phyloP scores from a whole-genome alignment of 805 yeast species.

The Yamadazyma olivae region DNA sequence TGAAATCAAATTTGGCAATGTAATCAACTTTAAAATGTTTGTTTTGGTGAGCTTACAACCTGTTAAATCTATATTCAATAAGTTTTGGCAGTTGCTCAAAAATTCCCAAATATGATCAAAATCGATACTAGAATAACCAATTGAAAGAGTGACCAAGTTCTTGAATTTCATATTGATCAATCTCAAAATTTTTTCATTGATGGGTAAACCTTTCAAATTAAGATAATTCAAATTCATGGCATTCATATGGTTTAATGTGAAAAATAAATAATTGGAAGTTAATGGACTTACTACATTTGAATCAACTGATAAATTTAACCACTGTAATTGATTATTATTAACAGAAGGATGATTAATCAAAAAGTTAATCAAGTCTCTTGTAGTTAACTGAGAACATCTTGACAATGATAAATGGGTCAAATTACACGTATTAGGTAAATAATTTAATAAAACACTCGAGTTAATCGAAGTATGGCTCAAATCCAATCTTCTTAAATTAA shows the following conservation, averaged over 20 bases:
- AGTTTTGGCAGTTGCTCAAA: constrained; percentile 21
- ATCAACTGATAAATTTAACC: constrained; percentile 68
- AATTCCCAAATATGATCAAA: constrained; percentile 36
- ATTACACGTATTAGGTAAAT: constrained; percentile 53
- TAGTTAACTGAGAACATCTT: constrained; percentile 58
- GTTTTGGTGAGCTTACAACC: constrained; percentile 61
- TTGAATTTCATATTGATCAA: constrained; percentile 39
- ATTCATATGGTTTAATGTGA: constrained; percentile 41
- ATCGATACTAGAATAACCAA: constrained; percentile 37
- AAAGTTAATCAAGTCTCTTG: constrained; percentile 68
- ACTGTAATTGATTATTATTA: constrained; percentile 44
- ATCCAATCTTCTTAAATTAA: constrained; percentile 64
- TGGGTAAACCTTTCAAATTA: constrained; percentile 66
- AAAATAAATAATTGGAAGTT: constrained; percentile 46
- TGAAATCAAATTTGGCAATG: constrained; percentile 44
- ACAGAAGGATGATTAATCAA: constrained; percentile 70
- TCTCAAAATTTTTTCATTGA: constrained; percentile 36
- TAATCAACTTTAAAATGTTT: constrained; percentile 37
- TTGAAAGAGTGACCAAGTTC: constrained; percentile 38
- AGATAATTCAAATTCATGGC: constrained; percentile 47
- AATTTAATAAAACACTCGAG: constrained; percentile 51
- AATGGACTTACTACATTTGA: constrained; percentile 61
- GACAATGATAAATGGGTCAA: constrained; percentile 73
- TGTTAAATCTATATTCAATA: constrained; percentile 64
- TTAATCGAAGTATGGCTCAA: constrained; percentile 78